Base-by-base conservation (phyloP, 306 rosid genomes). In the Cucurbita ficifolia region DNA sequence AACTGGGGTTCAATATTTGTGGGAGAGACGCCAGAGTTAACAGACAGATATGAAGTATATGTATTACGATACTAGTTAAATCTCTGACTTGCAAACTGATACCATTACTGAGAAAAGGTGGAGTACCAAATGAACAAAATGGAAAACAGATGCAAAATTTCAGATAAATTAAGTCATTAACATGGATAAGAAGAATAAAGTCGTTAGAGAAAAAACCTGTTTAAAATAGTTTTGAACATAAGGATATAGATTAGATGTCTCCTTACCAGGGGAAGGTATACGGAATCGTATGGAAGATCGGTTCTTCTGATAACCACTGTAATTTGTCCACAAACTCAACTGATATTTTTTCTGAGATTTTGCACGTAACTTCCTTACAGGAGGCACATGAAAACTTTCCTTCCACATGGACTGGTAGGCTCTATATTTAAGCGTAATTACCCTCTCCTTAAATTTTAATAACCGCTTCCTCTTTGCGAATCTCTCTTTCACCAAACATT, bases 371-470 rank as follows among this genome's bases (percentile, higher is more conserved):
- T 89, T 91, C 79, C 77, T 84, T 13, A 84, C 35, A 24, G 96
- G 88, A 76, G 82, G 86, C 79, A 83, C 63, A 17, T 82, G 86
- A 89, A 83, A 55, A 72, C 88, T 96, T 83, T 95, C 99, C 84
- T 84, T 91, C 99, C 99, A 95, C 77, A 83, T 56, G 72, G 83
- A 92, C 70, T 82, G 92, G 81, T 84, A 83, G 24, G 95, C 91
- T 84, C 80, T 91, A 81, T 81, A 95, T 85, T 91, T 91, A 4
- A 95, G 82, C 49, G 96, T 78, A 60, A 86, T 17, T 54, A 85
- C 96, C 79, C 88, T 86, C 86, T 91, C 99, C 87, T 88, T 89
- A 70, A 95, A 87, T 81, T 80, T 91, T 61, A 84, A 79, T 72
- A 77, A 76, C 74, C 46, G 82, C 81, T 83, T 89, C 69, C 86